Evolutionary conservation across 2,329 filamentous ascomycete species (phyloP).

Genomic region (Diaporthe humulicola): DNA sequence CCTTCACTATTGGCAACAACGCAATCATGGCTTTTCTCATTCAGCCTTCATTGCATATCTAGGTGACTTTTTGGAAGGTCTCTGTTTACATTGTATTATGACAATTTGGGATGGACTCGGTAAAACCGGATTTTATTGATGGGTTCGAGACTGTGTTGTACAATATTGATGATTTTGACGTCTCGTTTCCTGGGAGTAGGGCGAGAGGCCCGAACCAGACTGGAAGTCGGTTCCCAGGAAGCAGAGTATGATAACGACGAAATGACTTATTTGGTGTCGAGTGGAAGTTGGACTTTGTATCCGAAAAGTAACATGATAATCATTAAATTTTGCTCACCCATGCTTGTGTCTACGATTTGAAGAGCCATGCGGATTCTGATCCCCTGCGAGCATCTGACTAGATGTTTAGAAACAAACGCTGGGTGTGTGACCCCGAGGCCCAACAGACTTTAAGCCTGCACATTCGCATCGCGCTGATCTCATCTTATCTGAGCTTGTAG

Average conservation of each 20-base stretch:
- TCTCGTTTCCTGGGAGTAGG: not conserved
- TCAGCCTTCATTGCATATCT: not conserved
- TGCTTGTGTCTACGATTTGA: not conserved
- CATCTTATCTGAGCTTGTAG: constrained; percentile 6
- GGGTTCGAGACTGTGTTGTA: not conserved
- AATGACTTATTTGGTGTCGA: not conserved
- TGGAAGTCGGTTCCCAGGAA: not conserved
- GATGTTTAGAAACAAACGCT: not conserved
- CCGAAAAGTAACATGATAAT: not conserved
- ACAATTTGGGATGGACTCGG: not conserved
- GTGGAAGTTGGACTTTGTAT: not conserved
- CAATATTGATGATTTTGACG: not conserved
- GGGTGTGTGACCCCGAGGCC: not conserved
- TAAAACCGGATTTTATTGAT: not conserved
- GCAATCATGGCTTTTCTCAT: not conserved
- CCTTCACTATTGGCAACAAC: not conserved
- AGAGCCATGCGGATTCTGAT: no score
- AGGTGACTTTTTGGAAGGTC: not conserved
- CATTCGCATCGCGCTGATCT: not conserved
- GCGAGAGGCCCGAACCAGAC: not conserved
- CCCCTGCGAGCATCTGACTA: not conserved
- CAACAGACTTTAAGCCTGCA: not conserved
- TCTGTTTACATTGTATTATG: not conserved
- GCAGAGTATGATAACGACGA: constrained; percentile 3
- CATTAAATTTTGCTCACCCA: not conserved